Evolutionary conservation across 441 rosid genomes (phyloP), one percentile per base, ranked within the genome.

Genomic region (Arabidopsis lyrata): DNA sequence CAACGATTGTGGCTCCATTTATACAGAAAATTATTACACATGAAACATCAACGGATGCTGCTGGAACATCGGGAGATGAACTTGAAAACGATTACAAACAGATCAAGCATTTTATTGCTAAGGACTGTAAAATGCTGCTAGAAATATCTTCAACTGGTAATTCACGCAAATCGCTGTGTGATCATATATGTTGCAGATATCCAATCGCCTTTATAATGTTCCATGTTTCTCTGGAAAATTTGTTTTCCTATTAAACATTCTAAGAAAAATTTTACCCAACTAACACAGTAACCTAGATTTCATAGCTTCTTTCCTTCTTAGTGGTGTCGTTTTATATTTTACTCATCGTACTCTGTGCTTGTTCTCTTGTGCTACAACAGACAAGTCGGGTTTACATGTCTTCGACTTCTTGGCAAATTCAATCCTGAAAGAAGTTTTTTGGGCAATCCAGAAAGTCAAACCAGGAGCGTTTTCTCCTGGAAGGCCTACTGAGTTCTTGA

Each of bases 381-480:
- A 96, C 80, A 96, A 91, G 80, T 90, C 97, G 2, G 97, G 99
- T 77, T 82, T 93, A 74, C 99, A 93, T 70, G 97, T 92, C 48
- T 93, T 96, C 85, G 88, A 91, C 81, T 96, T 96, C 86, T 79
- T 96, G 84, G 96, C 88, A 50, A 96, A 96, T 85, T 96, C 98
- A 59, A 85, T 96, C 67, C 87, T 96, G 78, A 96, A 93, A 84
- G 99, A 91, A 85, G 92, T 89, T 77, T 87, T 90, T 50, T 82
- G 63, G 18, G 90, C 96, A 49, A 91, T 93, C 80, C 98, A 96
- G 80, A 93, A 87, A 78, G 92, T 90, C 77, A 95, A 93, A 81
- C 97, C 98, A 39, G 88, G 97, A 76, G 97, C 91, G 15, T 95
- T 91, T 86, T 91, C 99, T 68, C 95, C 99, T 44, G 99, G 99